Evolutionary conservation across 805 yeast genomes (phyloP), one percentile per base, ranked within the genome.

Genomic region (Myxozyma geophila): DNA sequence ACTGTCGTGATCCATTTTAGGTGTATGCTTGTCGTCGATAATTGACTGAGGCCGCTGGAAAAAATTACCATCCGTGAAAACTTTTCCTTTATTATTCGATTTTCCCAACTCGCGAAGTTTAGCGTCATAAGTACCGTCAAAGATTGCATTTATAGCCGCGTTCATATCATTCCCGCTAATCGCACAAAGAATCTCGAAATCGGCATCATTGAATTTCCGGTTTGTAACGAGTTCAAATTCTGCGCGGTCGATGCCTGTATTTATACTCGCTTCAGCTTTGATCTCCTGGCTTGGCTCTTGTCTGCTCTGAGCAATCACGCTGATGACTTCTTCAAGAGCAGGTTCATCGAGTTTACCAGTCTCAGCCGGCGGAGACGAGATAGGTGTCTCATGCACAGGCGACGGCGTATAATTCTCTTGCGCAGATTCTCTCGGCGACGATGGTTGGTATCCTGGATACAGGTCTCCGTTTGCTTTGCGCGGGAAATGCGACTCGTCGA

Each of bases 141-240:
- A 53, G 19, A 54, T 35, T 9, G 59, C 54, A 23, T 66, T 66
- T 21, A 66, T 51, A 5, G 69, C 69, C 7, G 51, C 52, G n/a
- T 44, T 59, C 36, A 65, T 37, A 56, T 67, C 68, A 35, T 63
- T 62, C 6, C 43, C 62, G 33, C 67, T 54, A 1, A 62, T 36
- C 15, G 59, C 53, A 10, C 51, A 12, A 50, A 67, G 40, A 3
- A 47, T 12, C 12, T 46, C 33, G 15, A 57, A 54, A 6, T 46
- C 55, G n/a, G 33, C 46, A 12, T 58, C 58, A 7, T 36, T 39
- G 21, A 67, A 28, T 12, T 39, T 23, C 17, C 15, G 36, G 17
- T 48, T 55, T 2, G 59, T 56, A 15, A 67, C 39, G 9, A 52
- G 28, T 41, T 60, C 69, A n/a, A 63, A n/a, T 15, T 49, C 47